Conservation (phyloP, 176 grass and related monocot species). For the Musa beccarii region DNA sequence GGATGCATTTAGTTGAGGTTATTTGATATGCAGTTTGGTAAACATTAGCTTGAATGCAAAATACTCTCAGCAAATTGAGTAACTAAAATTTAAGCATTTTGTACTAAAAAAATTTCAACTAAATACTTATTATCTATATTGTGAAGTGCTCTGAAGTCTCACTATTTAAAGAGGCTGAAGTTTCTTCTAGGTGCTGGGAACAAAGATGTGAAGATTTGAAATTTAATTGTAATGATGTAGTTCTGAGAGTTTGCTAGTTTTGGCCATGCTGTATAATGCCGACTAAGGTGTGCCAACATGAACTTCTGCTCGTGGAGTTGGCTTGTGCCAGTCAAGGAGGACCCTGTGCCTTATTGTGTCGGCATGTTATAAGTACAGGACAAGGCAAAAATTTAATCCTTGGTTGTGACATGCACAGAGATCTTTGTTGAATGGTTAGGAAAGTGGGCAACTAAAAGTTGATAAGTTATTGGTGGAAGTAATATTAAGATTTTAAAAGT, state of each 20-base stretch:
- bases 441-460: background rate
- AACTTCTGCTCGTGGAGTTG: too few relatives aligned
- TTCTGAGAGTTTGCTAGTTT: background rate
- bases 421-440: background rate
- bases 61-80: background rate
- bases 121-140: too few relatives aligned
- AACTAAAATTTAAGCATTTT: background rate
- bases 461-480: background rate
- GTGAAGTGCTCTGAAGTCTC: too few relatives aligned
- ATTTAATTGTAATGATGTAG: background rate
- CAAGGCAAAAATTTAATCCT: too few relatives aligned
- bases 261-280: background rate
- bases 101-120: too few relatives aligned
- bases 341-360: background rate
- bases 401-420: background rate
- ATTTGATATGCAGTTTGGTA: background rate
- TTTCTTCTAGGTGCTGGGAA: background rate
- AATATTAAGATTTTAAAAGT: too few relatives aligned
- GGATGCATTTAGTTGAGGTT: background rate
- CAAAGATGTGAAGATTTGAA: background rate
- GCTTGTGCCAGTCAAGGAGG: background rate
- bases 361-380: too few relatives aligned
- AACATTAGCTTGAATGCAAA: background rate
- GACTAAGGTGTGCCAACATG: background rate
- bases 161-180: too few relatives aligned